Percentiles rank a stretch among this genome's conserved stretches.
These are phyloP conservation scores for Camelina hispida DNA, from an alignment of 345 rosid genomes.

Conservation along the genomic window DNA sequence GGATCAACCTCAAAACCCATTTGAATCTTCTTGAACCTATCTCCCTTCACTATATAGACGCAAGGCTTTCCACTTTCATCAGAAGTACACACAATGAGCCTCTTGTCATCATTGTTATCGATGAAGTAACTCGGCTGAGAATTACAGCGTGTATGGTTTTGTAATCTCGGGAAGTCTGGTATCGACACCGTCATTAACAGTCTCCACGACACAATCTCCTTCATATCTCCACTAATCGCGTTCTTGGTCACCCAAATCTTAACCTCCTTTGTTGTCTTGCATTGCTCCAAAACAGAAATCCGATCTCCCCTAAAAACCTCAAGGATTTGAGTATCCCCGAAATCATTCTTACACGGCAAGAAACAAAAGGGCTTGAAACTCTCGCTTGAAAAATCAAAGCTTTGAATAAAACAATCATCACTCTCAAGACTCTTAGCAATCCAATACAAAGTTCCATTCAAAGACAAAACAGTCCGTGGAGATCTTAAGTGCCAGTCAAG, in stretches of 20 bases:
- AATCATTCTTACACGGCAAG: slow-evolving; percentile 1
- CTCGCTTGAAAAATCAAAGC: neutral
- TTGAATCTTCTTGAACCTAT: slow-evolving; percentile 15
- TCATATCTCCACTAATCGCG: neutral
- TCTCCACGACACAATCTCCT: slow-evolving; percentile 3
- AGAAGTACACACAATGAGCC: slow-evolving; percentile 2
- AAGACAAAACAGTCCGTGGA: neutral
- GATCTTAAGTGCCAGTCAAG: neutral
- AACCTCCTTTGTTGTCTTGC: neutral
- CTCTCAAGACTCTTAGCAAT: neutral
- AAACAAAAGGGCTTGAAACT: neutral
- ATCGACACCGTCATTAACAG: slow-evolving; percentile 15
- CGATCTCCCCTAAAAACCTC: slow-evolving; percentile 5
- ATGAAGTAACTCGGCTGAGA: slow-evolving; percentile 16
- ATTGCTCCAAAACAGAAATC: slow-evolving; percentile 9
- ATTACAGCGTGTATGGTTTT: neutral
- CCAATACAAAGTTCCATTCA: slow-evolving; percentile 27
- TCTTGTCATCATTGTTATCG: slow-evolving; percentile 17
- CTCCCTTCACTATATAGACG: neutral
- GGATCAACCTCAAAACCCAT: neutral
- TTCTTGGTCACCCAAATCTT: slow-evolving; percentile 13
- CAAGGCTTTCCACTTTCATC: slow-evolving; percentile 12
- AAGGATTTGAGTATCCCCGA: slow-evolving; percentile 4
- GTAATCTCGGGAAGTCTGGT: slow-evolving; percentile 14
- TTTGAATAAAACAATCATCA: neutral